These are phyloP conservation scores for Cryptococcus sp. DNA, from an alignment of 1,284 basidiomycete genomes.

Conservation along the genomic window DNA sequence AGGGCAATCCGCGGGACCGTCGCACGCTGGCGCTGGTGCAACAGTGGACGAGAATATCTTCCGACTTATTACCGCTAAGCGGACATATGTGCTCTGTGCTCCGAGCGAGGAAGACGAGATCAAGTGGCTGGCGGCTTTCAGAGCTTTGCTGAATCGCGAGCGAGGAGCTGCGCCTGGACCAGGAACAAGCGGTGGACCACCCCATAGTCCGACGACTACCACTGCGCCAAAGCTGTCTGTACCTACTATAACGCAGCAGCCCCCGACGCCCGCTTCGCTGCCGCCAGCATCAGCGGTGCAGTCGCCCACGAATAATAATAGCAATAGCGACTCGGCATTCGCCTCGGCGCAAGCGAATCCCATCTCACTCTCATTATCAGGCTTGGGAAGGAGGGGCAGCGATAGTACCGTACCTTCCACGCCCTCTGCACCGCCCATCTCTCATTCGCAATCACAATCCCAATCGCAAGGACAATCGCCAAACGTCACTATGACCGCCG, in stretches of 20 bases:
- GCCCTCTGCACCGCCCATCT: too few species aligned
- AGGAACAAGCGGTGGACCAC: conserved; percentile 1
- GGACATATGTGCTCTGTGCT: conserved; percentile 84
- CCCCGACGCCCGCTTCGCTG: conserved; percentile 34
- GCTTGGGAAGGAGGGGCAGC: too few species aligned
- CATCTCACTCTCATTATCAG: too few species aligned
- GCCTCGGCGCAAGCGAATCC: too few species aligned
- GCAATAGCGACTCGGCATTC: too few species aligned
- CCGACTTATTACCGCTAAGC: conserved; percentile 94
- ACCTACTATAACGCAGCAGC: conserved; percentile 40
- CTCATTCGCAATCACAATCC: too few species aligned
- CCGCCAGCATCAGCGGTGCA: too few species aligned
- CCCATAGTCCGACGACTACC: not conserved
- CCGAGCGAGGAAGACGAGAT: conserved; percentile 98
- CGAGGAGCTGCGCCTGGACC: conserved; percentile 17
- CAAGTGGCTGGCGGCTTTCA: conserved; percentile 92
- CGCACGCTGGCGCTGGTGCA: not conserved
- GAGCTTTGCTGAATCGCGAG: conserved; percentile 69
- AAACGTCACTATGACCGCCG: not conserved
- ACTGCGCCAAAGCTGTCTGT: conserved; percentile 4
- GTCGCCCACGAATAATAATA: too few species aligned
- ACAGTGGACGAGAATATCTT: conserved; percentile 65
- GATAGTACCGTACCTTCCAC: too few species aligned
- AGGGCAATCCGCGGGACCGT: not conserved
- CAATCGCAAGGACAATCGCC: too few species aligned